Conservation (phyloP, 2,329 filamentous ascomycete genomes). For the Colletotrichum chrysophilum region DNA sequence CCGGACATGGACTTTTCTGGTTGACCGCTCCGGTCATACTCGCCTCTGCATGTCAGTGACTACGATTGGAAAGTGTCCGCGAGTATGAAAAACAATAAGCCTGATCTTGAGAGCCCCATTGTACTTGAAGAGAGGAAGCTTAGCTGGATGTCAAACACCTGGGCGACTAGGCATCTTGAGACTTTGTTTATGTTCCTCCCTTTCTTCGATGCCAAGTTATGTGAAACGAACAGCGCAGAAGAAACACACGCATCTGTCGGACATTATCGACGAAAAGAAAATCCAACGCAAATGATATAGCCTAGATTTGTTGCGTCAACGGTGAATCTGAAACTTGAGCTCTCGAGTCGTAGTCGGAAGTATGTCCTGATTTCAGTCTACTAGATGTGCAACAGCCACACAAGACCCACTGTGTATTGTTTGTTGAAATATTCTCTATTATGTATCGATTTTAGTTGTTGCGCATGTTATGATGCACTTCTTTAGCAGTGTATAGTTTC, state of each 20-base stretch:
- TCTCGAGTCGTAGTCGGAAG: fast-evolving
- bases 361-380: not conserved
- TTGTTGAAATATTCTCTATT: not conserved
- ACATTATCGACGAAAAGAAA: not conserved
- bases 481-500: not conserved
- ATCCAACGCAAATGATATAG: not conserved
- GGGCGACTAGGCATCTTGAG: not conserved
- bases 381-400: not conserved
- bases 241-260: not conserved
- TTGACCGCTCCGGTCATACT: not conserved
- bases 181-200: fast-evolving
- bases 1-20: not conserved
- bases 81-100: not conserved
- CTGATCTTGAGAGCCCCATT: not conserved
- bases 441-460: not conserved
- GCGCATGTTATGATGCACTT: not conserved
- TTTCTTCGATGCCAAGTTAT: not conserved
- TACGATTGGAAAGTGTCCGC: fast-evolving
- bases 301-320: not conserved
- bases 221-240: not conserved
- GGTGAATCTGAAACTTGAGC: not conserved
- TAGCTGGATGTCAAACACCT: not conserved
- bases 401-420: fast-evolving
- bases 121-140: not conserved
- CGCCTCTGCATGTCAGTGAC: fast-evolving